Percentiles rank a stretch among this genome's conserved stretches.
Conservation (phyloP, 306 rosid genomes). For the Trifolium repens region DNA sequence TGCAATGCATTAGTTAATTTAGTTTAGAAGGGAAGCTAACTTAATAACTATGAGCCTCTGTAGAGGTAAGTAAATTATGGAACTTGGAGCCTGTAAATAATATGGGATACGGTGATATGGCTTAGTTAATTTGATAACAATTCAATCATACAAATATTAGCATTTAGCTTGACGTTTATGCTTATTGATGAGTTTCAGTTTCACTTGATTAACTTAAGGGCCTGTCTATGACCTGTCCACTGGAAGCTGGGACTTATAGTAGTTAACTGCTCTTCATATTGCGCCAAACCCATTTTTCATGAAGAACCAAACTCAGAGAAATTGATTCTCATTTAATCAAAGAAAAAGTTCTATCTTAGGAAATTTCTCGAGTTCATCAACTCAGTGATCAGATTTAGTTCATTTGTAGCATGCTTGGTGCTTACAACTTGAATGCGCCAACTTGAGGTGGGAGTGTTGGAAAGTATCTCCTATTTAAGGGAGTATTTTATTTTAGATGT, state of each 20-base stretch:
- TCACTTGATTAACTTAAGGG: slow-evolving; percentile 1
- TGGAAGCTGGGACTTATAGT: slow-evolving; percentile 7
- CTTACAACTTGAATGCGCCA: neutral
- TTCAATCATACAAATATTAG: neutral
- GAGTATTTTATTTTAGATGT: neutral
- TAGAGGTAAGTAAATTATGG: neutral
- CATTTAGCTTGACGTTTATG: slow-evolving; percentile 3
- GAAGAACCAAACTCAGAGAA: neutral
- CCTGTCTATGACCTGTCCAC: neutral
- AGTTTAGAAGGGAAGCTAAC: neutral
- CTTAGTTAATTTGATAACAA: neutral
- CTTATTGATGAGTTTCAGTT: neutral
- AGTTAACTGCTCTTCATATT: neutral
- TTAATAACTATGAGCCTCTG: neutral
- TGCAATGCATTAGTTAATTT: neutral
- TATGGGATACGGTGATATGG: neutral
- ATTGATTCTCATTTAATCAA: neutral
- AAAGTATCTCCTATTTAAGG: neutral
- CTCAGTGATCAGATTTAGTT: neutral
- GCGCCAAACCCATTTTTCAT: neutral
- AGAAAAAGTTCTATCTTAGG: neutral
- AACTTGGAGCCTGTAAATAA: slow-evolving; percentile 13
- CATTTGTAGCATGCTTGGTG: neutral
- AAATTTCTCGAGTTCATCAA: neutral
- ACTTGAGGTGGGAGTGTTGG: neutral